Conservation (phyloP, 192 early-diverging fungal genomes). For the Coemansia sp. region DNA sequence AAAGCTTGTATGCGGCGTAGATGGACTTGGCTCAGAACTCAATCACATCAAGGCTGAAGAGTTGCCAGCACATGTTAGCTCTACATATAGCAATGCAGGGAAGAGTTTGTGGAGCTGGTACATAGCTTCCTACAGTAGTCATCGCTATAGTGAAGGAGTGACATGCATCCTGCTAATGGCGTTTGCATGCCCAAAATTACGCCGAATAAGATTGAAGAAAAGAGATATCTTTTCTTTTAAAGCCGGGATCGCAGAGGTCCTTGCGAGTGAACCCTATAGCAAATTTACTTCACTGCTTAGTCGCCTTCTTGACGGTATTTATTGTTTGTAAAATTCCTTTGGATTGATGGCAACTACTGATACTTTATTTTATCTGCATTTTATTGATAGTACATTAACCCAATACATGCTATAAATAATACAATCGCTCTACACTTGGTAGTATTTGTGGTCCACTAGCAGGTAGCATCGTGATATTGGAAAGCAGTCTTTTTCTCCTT, state of each 20-base stretch:
- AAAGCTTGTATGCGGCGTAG: neutral
- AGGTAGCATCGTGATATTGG: too few relatives aligned
- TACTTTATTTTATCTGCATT: neutral
- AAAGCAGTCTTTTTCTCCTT: too few relatives aligned
- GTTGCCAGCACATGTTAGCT: neutral
- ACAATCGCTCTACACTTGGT: too few relatives aligned
- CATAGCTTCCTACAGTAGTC: neutral
- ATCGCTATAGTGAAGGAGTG: neutral
- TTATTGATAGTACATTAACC: neutral
- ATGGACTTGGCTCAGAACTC: neutral
- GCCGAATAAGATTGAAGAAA: neutral
- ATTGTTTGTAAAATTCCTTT: neutral
- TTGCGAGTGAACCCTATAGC: neutral
- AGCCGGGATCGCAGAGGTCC: neutral
- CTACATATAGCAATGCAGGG: neutral
- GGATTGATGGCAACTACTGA: neutral
- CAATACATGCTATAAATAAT: too few relatives aligned
- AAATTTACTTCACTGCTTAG: neutral
- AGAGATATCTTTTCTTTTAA: neutral
- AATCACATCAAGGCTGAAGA: neutral
- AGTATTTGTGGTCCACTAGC: too few relatives aligned
- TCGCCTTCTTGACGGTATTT: neutral
- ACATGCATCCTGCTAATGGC: neutral
- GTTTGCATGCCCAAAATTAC: neutral
- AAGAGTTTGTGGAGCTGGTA: neutral